phyloP scores from a whole-genome alignment of 2,329 filamentous ascomycete species.

The Stenocarpella maydis region DNA sequence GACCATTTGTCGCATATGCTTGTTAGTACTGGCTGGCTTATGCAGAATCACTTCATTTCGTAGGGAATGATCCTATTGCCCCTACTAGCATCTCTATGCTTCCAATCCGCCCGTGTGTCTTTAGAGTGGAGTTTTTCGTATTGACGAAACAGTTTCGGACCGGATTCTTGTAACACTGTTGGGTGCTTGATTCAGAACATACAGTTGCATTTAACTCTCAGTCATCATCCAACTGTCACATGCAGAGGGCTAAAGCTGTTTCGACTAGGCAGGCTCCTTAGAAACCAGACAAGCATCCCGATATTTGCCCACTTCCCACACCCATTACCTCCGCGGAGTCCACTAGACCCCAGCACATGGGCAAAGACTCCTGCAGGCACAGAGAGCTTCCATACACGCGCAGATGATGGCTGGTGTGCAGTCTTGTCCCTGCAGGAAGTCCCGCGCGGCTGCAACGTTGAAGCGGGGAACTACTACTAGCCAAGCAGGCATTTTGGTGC shows the following conservation, averaged over 20 bases:
- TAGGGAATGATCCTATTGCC: neutral
- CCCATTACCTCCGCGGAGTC: neutral
- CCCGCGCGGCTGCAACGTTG: slow-evolving; percentile 18
- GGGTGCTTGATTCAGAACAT: neutral
- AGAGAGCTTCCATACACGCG: neutral
- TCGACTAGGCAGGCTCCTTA: no score
- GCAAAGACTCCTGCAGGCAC: neutral
- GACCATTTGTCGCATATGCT: neutral
- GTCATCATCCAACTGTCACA: no score
- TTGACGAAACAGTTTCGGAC: no score
- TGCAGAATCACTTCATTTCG: no score
- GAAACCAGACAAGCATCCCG: neutral
- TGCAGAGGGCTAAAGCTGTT: no score
- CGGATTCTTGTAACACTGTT: no score
- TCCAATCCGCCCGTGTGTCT: no score
- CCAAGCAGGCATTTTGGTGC: neutral
- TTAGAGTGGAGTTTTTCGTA: no score
- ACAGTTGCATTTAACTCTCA: neutral
- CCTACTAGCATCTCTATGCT: neutral
- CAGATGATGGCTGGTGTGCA: neutral
- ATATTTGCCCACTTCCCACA: slow-evolving; percentile 7
- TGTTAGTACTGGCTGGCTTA: no score
- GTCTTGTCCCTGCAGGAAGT: neutral
- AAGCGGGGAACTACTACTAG: slow-evolving; percentile 10
- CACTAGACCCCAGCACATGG: neutral